phyloP scores from a whole-genome alignment of 2,329 filamentous ascomycete species.

The Metarhizium robertsii region DNA sequence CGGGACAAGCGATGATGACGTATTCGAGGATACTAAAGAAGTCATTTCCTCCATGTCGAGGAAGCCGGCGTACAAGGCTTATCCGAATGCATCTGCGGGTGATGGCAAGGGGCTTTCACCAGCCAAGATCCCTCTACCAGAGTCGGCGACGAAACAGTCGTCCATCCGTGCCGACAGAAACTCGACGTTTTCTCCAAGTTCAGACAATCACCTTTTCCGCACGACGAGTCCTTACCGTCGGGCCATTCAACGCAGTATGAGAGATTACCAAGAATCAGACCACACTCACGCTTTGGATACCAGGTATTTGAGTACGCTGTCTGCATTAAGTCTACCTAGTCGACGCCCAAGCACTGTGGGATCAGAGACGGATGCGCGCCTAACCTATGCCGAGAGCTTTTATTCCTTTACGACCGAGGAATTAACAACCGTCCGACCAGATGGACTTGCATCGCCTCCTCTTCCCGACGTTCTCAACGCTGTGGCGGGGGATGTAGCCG shows the following conservation, averaged over 20 bases:
- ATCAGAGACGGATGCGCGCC: constrained; percentile 28
- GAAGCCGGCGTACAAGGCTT: constrained; percentile 4
- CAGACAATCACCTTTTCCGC: constrained; percentile 40
- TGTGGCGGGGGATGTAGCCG: background rate
- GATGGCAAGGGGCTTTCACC: constrained; percentile 8
- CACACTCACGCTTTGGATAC: constrained; percentile 18
- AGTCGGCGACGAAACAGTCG: constrained; percentile 7
- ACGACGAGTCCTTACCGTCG: constrained; percentile 47
- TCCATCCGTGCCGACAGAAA: constrained; percentile 30
- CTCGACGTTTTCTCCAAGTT: constrained; percentile 44
- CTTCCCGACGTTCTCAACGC: background rate
- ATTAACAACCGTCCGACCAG: constrained; percentile 5
- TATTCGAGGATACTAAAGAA: constrained; percentile 15
- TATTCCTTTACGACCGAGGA: constrained; percentile 30
- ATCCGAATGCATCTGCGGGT: constrained; percentile 7
- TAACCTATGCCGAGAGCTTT: constrained; percentile 37
- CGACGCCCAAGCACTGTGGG: constrained; percentile 29
- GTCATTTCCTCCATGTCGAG: background rate
- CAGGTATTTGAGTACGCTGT: constrained; percentile 31
- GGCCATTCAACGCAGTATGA: constrained; percentile 38
- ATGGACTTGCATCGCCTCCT: background rate
- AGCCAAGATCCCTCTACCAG: background rate
- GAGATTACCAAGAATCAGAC: constrained; percentile 20
- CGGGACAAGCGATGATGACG: constrained; percentile 22
- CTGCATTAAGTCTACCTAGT: constrained; percentile 28